Evolutionary conservation across 1,284 basidiomycete genomes (phyloP).

Genomic region (Ganoderma sp.): DNA sequence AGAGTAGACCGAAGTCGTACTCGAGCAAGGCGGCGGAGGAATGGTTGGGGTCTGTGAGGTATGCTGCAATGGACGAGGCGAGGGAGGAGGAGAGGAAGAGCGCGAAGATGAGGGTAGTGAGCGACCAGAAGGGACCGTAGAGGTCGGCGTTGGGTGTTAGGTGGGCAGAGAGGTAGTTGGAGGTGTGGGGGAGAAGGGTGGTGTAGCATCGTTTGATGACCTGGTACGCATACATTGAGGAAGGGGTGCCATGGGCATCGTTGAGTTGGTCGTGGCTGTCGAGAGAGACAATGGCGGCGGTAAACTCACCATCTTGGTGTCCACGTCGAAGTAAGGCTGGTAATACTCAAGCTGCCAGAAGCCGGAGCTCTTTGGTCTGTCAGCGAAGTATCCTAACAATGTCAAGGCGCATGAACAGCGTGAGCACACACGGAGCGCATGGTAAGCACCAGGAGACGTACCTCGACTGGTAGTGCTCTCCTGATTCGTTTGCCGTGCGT

Average conservation of each 20-base stretch:
- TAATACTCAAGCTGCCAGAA: constrained; percentile 84
- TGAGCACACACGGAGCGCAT: neutral
- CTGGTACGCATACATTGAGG: constrained; percentile 40
- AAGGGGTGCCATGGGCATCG: neutral
- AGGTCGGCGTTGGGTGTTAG: constrained; percentile 74
- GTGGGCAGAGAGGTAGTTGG: constrained; percentile 60
- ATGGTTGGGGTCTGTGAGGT: constrained; percentile 66
- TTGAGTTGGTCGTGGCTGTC: neutral
- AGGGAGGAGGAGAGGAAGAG: constrained; percentile 92
- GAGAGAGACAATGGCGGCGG: constrained; percentile 5
- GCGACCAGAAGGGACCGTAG: constrained; percentile 94
- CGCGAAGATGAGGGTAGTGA: constrained; percentile 89
- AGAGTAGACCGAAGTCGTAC: constrained; percentile 86
- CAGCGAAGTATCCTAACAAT: constrained; percentile 47
- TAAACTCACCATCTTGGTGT: constrained; percentile 66
- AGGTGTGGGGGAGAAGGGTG: constrained; percentile 68
- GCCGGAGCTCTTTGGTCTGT: constrained; percentile 47
- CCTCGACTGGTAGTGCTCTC: constrained; percentile 35
- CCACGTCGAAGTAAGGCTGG: constrained; percentile 81
- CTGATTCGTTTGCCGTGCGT: constrained; percentile 34
- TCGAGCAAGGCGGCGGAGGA: constrained; percentile 48
- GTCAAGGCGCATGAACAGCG: too few relatives aligned
- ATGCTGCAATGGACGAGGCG: constrained; percentile 81
- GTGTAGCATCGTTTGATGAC: constrained; percentile 75
- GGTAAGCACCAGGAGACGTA: constrained; percentile 14